Evolutionary conservation across 2,329 filamentous ascomycete genomes (phyloP), one percentile per base, ranked within the genome.

Genomic region (Clarireedia homoeocarpa): DNA sequence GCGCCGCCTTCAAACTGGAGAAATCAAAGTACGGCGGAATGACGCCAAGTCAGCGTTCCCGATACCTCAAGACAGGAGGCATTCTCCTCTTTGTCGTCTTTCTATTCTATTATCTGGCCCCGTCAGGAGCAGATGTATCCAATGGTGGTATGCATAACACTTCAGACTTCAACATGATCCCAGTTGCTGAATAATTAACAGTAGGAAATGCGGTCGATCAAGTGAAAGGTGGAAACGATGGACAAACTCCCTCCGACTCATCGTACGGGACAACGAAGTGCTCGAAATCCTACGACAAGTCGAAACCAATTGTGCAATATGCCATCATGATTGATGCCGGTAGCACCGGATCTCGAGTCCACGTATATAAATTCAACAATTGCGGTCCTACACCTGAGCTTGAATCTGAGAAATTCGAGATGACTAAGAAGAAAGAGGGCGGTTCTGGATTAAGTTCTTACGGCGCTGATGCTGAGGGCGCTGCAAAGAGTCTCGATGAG

Each of bases 351-450:
- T 97, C 94, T 59, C 88, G 94, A 66, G 96, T 99, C 70, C 95
- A 99, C 76, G 91, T 97, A 58, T 99, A 96, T 80, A 89, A 91
- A 70, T 99, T 97, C 82, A 97, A 97, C 79, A 97, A 97, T 77
- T 99, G 92, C 75, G 94, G 91, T 12, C 75, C 89, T 6, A 91
- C 91, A n/a, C 94, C 94, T 26, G 91, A 96, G 74, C 82, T 99
- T 51, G 94, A 99, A 74, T 77, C 84, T 69, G 94, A 99, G 71
- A 81, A 89, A 57, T 99, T 99, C 74, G 85, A 92, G 77, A 91
- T 91, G 87, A 97, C 91, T 10, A 84, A 89, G 70, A 92, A 90
- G 80, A 84, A 81, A 64, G 81, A 89, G 53, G 90, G 91, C 59
- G 94, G 75, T 6, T 67, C 67, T 24, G 85, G 85, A 23, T 77